phyloP scores from a whole-genome alignment of 257 asterid genomes.

The Anisodus tanguticus region DNA sequence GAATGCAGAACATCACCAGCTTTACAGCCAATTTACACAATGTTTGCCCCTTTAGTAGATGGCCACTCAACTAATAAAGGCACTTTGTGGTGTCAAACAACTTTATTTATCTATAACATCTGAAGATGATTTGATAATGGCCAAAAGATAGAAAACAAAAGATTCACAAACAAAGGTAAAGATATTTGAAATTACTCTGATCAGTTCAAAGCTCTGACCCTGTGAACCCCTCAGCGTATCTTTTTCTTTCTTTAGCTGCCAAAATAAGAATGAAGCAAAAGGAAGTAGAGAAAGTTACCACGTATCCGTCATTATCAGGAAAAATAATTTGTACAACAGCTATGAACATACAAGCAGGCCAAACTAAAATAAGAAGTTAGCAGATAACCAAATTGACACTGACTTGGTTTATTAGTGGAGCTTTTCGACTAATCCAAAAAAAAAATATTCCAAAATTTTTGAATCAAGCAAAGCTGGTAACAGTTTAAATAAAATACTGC shows the following conservation, averaged over 20 bases:
- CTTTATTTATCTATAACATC: background rate
- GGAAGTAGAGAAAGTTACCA: conserved; percentile 14
- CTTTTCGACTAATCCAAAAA: background rate
- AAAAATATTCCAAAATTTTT: background rate
- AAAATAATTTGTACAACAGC: background rate
- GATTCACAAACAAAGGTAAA: conserved; percentile 11
- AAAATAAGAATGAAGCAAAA: conserved; percentile 18
- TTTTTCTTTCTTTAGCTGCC: conserved; percentile 78
- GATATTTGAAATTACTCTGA: conserved; percentile 56
- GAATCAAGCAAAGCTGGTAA: background rate
- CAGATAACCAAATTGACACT: background rate
- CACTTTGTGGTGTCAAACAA: background rate
- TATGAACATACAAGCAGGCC: background rate
- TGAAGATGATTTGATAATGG: background rate
- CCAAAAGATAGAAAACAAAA: background rate
- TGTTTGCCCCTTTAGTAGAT: background rate
- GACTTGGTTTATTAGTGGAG: background rate
- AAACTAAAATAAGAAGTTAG: conserved; percentile 3
- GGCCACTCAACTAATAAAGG: background rate
- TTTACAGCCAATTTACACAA: background rate
- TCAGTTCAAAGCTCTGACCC: conserved; percentile 70
- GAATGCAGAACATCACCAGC: conserved; percentile 2
- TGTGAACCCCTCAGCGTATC: conserved; percentile 71
- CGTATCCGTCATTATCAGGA: conserved; percentile 1
- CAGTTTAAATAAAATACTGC: background rate